Percentiles rank a stretch among this genome's conserved stretches.
phyloP scores from a whole-genome alignment of 2,329 filamentous ascomycete genomes.

The Calonectria hawksworthii region DNA sequence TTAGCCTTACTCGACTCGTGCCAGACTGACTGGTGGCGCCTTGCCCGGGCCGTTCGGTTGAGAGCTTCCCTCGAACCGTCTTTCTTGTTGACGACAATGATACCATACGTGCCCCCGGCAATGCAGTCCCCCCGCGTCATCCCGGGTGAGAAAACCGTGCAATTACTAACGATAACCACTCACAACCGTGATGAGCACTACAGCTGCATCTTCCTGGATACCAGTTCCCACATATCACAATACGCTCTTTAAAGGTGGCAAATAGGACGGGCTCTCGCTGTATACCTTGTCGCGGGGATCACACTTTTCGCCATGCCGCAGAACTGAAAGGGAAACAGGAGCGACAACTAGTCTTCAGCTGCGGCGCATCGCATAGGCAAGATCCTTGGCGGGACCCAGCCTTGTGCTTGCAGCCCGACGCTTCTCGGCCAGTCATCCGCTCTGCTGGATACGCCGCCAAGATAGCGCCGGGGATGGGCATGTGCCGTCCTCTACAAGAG shows the following conservation, averaged over 20 bases:
- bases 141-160: slow-evolving; percentile 29
- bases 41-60: slow-evolving; percentile 35
- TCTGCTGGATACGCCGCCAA: slow-evolving; percentile 17
- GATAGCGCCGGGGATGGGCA: neutral
- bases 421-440: slow-evolving; percentile 10
- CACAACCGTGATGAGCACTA: slow-evolving; percentile 15
- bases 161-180: slow-evolving; percentile 28
- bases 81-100: slow-evolving; percentile 32
- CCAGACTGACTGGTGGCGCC: slow-evolving; percentile 33
- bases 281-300: slow-evolving; percentile 1
- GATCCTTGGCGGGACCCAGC: slow-evolving; percentile 20
- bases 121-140: slow-evolving; percentile 19
- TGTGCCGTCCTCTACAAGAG: neutral
- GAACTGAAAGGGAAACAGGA: slow-evolving; percentile 6
- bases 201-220: slow-evolving; percentile 17
- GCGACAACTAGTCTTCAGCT: slow-evolving; percentile 8
- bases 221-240: slow-evolving; percentile 15
- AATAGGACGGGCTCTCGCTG: neutral
- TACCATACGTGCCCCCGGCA: slow-evolving; percentile 36
- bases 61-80: slow-evolving; percentile 36
- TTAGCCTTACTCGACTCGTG: slow-evolving; percentile 38
- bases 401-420: neutral
- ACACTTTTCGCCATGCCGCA: slow-evolving; percentile 11
- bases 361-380: slow-evolving; percentile 15
- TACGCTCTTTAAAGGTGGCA: neutral